Percentiles rank a stretch among this genome's conserved stretches.
phyloP scores from a whole-genome alignment of 2,329 filamentous ascomycete species.

The Sclerotiophoma versabilis region DNA sequence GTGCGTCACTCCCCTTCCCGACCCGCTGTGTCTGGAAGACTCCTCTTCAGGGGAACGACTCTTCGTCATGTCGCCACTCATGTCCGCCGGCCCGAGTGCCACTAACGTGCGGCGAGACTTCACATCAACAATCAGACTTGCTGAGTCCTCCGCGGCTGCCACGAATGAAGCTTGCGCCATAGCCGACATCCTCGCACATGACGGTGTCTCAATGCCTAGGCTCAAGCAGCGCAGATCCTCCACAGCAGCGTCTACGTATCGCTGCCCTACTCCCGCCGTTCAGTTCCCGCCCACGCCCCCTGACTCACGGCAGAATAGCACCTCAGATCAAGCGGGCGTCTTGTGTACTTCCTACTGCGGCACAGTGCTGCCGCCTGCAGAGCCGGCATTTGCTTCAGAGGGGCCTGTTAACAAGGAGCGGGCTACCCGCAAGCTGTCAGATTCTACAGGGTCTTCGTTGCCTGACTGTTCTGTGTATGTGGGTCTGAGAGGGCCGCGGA shows the following conservation, averaged over 20 bases:
- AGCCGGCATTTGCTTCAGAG: background rate
- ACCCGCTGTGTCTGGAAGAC: background rate
- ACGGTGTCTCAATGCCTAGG: background rate
- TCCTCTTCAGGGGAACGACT: background rate
- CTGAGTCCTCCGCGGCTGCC: background rate
- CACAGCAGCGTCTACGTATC: background rate
- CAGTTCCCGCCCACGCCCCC: conserved; percentile 4
- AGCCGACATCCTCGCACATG: background rate
- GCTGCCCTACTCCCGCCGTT: background rate
- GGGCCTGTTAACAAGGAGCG: background rate
- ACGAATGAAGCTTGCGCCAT: background rate
- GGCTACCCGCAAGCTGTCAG: background rate
- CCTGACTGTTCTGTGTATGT: background rate
- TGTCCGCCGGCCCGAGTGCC: background rate
- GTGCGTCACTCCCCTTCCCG: background rate
- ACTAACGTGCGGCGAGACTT: background rate
- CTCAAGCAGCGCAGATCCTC: background rate
- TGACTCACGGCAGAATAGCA: background rate
- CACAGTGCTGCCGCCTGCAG: background rate
- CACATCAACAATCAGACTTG: background rate
- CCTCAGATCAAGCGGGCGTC: background rate
- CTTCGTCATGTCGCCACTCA: background rate
- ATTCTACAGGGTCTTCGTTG: background rate
- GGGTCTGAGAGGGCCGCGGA: background rate
- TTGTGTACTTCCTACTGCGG: background rate